Base-by-base conservation (phyloP, 1,284 basidiomycete genomes). In the Moesziomyces globuligerus region DNA sequence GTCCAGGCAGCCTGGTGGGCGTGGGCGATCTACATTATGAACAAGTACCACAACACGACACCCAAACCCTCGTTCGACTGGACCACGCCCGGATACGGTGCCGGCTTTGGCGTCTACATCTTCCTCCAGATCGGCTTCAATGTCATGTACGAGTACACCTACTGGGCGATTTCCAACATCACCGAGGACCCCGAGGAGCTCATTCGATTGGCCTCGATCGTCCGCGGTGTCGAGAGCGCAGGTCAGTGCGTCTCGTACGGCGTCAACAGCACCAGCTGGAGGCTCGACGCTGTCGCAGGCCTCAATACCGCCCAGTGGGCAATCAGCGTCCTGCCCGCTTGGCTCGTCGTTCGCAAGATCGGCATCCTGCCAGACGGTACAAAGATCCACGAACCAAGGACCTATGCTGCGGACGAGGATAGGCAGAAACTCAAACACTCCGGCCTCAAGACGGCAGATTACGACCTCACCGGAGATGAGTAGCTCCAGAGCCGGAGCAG, bases 201-300 rank as follows among this genome's bases (percentile, higher is more conserved):
- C 32, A 69, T 81, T 17, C 68, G 80, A 0, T 62, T 82, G 2
- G 74, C 78, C 0, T 72, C 74, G 4, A 72, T 81, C 37, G 68
- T 83, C 0, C 70, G 82, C 8, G 74, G 74, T 0, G 66, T 79
- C 9, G 82, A 83, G 46, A 60, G 51, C 1, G 79, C 77, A 0
- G 82, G 82, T 0, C 75, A 80, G 18, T 79, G 79, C 18, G 74
- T 78, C 4, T 76, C 66, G 3, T 82, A 79, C 49, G 81, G 80
- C 1, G 53, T 83, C 50, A 79, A 77, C 48, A 66, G 76, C 7
- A 70, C 72, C 3, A 67, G 70, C 37, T 72, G 59, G 34, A 61
- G 80, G 2, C 57, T 76, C 1, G 74, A 80, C 25, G 74, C 72
- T 1, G 74, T 81, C 0, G 78, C 78, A 1, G 72, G 71, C 0